Evolutionary conservation across 495 filamentous ascomycete genomes (phyloP), one percentile per base, ranked within the genome.

Genomic region (Hypoxylon rickii): DNA sequence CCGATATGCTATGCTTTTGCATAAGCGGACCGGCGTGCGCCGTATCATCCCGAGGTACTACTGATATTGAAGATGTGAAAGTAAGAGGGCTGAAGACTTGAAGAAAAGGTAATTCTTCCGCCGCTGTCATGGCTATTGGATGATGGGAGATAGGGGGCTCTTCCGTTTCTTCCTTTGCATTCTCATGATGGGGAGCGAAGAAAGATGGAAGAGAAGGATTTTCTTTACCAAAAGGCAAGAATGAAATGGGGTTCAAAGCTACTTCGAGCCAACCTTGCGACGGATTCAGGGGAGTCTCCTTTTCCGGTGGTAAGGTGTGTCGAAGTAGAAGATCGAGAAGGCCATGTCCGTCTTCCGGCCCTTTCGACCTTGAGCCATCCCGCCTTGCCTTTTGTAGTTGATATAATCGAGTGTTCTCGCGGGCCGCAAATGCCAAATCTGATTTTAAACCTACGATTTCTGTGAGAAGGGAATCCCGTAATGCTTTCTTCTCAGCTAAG

Each of bases 61-160:
- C 61, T 3, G 72, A 73, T 48, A 81, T 69, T 1, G 68, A 71
- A 1, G 79, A 81, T 3, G 76, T 72, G 54, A 80, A 83, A 17
- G 70, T 66, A 2, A 87, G 65, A 1, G 80, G 77, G 3, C 75
- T 80, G 54, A 87, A 85, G 40, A 77, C 69, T 59, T 79, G 74
- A 0, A 86, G 76, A 61, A 77, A 84, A 5, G 82, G 80, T 2
- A 85, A 68, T 46, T 81, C 79, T 61, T 84, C 77, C 1, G 72
- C 73, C 10, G 72, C 68, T 0, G 70, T 64, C 60, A 85, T 73
- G 10, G 73, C 58, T 7, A 84, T 34, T 4, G 84, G 82, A 44
- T 75, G 73, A 61, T 85, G 79, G 1, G 82, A 84, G 15, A 73
- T 64, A 1, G 72, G 63, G 2, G 65, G 64, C 1, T 68, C 48